Evolutionary conservation across 306 rosid species (phyloP).

Genomic region (Pterocarpus santalinus): DNA sequence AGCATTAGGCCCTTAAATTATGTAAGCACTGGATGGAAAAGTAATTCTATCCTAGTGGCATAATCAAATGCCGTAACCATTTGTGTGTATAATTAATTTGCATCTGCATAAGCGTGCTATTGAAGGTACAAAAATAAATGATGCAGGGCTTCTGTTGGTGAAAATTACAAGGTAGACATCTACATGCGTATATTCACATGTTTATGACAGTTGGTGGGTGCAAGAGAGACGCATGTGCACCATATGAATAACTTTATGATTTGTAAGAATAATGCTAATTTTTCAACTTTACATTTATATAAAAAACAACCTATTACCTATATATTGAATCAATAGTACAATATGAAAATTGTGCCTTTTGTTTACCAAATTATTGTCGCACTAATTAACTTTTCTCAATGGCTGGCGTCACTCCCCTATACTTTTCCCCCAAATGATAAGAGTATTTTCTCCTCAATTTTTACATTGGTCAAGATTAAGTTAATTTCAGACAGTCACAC

Average conservation of each 20-base stretch:
- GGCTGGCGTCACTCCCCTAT: background rate
- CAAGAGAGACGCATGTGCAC: conserved; percentile 26
- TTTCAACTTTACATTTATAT: background rate
- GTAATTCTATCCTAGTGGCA: conserved; percentile 25
- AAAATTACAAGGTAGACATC: conserved; percentile 3
- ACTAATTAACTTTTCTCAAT: background rate
- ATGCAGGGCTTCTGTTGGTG: conserved; percentile 24
- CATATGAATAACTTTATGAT: background rate
- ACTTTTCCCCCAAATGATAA: background rate
- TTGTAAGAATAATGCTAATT: background rate
- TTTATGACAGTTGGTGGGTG: conserved; percentile 25
- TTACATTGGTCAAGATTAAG: background rate
- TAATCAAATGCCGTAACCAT: conserved; percentile 30
- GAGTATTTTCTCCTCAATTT: background rate
- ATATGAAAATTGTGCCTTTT: background rate
- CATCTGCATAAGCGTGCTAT: conserved; percentile 43
- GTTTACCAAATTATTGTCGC: background rate
- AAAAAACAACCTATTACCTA: background rate
- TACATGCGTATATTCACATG: conserved; percentile 17
- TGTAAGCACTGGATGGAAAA: conserved; percentile 48
- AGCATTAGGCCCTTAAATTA: conserved; percentile 41
- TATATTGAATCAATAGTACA: background rate
- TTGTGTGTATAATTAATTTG: conserved; percentile 37
- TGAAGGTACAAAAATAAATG: conserved; percentile 41
- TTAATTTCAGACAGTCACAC: background rate